Conservation (phyloP, 805 yeast species). For the Wickerhamomyces ciferrii region DNA sequence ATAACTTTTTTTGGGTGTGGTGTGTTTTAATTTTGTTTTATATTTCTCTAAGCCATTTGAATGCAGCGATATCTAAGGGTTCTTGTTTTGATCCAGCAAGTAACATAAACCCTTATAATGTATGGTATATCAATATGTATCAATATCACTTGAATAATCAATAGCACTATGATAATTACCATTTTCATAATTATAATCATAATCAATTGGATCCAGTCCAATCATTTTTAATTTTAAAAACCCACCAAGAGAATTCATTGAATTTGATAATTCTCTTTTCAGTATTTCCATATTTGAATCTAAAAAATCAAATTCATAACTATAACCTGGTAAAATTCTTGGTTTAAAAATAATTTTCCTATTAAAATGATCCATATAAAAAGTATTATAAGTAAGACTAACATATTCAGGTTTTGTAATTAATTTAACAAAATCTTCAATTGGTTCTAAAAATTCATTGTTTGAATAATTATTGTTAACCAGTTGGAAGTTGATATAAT, state of each 20-base stretch:
- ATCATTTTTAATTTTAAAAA: conserved; percentile 24
- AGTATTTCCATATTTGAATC: conserved; percentile 6
- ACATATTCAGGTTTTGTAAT: conserved; percentile 20
- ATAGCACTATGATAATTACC: conserved; percentile 12
- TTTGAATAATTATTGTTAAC: neutral
- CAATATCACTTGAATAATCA: conserved; percentile 2
- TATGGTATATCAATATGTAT: neutral
- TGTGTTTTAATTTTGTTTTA: no score
- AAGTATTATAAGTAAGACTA: conserved; percentile 16
- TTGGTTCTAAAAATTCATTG: conserved; percentile 4
- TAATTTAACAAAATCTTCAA: conserved; percentile 14
- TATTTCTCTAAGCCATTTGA: no score
- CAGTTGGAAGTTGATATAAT: conserved; percentile 15
- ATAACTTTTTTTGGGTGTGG: no score
- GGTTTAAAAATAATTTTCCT: conserved; percentile 18
- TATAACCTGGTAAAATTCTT: conserved; percentile 16
- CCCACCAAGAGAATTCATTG: conserved; percentile 7
- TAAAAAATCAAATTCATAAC: conserved; percentile 18
- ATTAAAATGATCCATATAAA: conserved; percentile 12
- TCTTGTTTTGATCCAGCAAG: no score
- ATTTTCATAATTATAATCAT: conserved; percentile 27
- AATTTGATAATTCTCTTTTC: conserved; percentile 6
- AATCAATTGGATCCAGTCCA: conserved; percentile 26
- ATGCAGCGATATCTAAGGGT: no score
- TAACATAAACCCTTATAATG: no score